Base-by-base conservation (phyloP, 306 rosid genomes). In the Prunus fruticosa region DNA sequence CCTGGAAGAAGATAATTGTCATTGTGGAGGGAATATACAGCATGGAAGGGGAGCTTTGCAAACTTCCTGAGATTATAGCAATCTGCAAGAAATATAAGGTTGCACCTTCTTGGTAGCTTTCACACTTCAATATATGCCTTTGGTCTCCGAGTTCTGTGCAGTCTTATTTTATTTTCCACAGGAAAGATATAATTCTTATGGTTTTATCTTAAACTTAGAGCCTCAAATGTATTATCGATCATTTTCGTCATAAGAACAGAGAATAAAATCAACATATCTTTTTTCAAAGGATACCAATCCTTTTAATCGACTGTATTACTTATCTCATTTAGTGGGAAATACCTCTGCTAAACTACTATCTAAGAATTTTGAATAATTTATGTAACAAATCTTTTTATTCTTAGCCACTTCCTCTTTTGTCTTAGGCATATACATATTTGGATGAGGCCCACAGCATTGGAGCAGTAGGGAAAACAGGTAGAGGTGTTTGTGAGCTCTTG, bases 371-470 rank as follows among this genome's bases (percentile, higher is more conserved):
- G 34, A 30, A 43, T 53, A 11, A 56, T 22, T 11, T 51, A 53
- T 28, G 43, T 67, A 16, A 5, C 18, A 13, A 4, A 47, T 9
- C 53, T 72, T n/a, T 76, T 38, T 68, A 28, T 15, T 72, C 71
- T 79, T 45, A 66, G 13, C 53, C 27, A 73, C 74, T 62, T 69
- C 41, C 38, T 56, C 12, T 57, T 53, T 16, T 66, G 6, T 69
- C 58, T 20, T 76, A 93, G 98, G 96, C 81, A 15, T 93, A 91
- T 78, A 83, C 86, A 30, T 93, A 93, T 80, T 87, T 93, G 90
- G 98, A 93, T 11, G 98, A 93, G 88, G 98, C 98, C 76, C 98
- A 90, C 85, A 93, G 98, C 90, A 93, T 93, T 71, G 98, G 98
- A 82, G 96, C 96, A 10, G 94, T 93, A 78, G 98, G 98, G 67